phyloP scores from a whole-genome alignment of 306 rosid genomes.

The Abrus precatorius region DNA sequence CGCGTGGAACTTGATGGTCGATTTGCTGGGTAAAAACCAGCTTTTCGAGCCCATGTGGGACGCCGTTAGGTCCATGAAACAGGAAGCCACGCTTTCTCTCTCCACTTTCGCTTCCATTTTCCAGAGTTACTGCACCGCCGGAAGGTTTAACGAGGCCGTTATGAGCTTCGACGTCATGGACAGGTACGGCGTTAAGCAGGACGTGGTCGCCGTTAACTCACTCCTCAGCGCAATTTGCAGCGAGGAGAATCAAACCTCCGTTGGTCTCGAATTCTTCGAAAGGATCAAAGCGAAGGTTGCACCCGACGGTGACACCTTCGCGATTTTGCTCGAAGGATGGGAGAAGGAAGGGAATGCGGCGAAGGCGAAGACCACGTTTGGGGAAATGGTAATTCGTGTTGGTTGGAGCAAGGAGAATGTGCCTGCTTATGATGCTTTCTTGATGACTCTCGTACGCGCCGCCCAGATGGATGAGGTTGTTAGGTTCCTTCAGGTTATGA shows the following conservation, averaged over 20 bases:
- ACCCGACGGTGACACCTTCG: constrained; percentile 66
- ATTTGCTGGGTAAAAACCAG: constrained; percentile 69
- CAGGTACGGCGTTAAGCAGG: constrained; percentile 59
- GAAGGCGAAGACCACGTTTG: constrained; percentile 60
- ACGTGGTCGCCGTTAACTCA: constrained; percentile 67
- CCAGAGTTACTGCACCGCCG: constrained; percentile 66
- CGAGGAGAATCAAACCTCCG: constrained; percentile 53
- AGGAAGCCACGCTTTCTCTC: constrained; percentile 57
- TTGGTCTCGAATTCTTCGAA: constrained; percentile 61
- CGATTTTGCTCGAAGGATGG: constrained; percentile 74
- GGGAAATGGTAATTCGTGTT: constrained; percentile 61
- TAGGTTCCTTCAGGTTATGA: constrained; percentile 58
- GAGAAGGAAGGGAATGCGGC: constrained; percentile 69
- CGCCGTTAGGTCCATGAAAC: constrained; percentile 74
- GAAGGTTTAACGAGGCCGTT: constrained; percentile 63
- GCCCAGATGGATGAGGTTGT: constrained; percentile 56
- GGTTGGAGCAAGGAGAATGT: constrained; percentile 65
- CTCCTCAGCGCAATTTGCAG: constrained; percentile 69
- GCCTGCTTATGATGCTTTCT: constrained; percentile 64
- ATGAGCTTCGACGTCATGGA: constrained; percentile 79
- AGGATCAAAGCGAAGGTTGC: constrained; percentile 59
- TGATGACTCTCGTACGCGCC: constrained; percentile 60
- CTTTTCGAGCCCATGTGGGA: constrained; percentile 85
- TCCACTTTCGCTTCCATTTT: constrained; percentile 67
- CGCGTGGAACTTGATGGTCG: constrained; percentile 79